Evolutionary conservation across 306 rosid genomes (phyloP).

Genomic region (Notholithocarpus densiflorus): DNA sequence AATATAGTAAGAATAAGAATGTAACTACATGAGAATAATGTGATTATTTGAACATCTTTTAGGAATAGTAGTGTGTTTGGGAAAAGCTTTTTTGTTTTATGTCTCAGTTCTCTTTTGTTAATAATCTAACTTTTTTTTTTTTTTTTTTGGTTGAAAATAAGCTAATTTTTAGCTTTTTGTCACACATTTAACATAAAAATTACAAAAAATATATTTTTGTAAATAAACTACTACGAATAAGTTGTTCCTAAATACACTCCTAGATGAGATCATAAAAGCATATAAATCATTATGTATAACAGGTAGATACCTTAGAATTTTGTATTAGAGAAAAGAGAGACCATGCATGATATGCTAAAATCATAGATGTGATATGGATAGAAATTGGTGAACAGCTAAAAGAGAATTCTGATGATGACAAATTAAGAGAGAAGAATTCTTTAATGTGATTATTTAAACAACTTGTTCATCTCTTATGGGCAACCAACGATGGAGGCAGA

Average conservation of each 20-base stretch:
- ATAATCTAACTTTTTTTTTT: too few species aligned
- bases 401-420: not conserved
- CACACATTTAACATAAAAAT: too few species aligned
- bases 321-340: conserved; percentile 1
- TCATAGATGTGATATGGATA: not conserved
- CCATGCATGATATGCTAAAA: not conserved
- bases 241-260: not conserved
- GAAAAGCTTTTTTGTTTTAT: too few species aligned
- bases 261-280: not conserved
- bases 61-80: too few species aligned
- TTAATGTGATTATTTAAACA: conserved; percentile 13
- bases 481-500: conserved; percentile 6
- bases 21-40: not conserved
- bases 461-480: conserved; percentile 20
- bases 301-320: not conserved
- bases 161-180: too few species aligned
- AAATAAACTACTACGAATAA: too few species aligned
- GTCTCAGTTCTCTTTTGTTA: too few species aligned
- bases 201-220: too few species aligned
- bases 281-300: not conserved
- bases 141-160: too few species aligned
- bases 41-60: too few species aligned
- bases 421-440: not conserved
- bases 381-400: conserved; percentile 18
- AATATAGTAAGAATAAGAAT: not conserved